These are phyloP conservation scores for Puccinia polysora DNA, from an alignment of 1,284 basidiomycete genomes.

Conservation along the genomic window DNA sequence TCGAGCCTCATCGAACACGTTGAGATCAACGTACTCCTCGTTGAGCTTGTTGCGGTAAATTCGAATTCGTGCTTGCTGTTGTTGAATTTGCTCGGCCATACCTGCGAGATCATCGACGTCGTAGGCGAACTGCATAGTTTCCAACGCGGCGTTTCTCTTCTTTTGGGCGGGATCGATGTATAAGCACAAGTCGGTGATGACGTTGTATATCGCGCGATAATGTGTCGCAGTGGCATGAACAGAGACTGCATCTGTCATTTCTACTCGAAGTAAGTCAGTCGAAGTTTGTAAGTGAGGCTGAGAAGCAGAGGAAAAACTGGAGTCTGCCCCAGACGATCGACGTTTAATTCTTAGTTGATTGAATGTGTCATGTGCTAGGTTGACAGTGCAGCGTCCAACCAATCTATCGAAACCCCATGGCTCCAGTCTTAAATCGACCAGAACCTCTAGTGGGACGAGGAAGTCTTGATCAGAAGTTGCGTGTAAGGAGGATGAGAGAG, in stretches of 20 bases:
- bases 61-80: slow-evolving; percentile 37
- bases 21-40: slow-evolving; percentile 48
- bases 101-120: slow-evolving; percentile 42
- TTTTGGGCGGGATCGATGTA: slow-evolving; percentile 83
- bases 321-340: slow-evolving; percentile 36
- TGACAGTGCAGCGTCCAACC: slow-evolving; percentile 80
- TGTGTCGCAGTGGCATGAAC: slow-evolving; percentile 82
- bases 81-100: slow-evolving; percentile 44
- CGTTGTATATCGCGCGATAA: slow-evolving; percentile 79
- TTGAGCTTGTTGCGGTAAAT: slow-evolving; percentile 28
- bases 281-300: slow-evolving; percentile 44
- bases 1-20: slow-evolving; percentile 58
- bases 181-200: slow-evolving; percentile 79
- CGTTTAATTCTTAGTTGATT: slow-evolving; percentile 66
- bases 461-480: slow-evolving; percentile 50
- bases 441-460: slow-evolving; percentile 78
- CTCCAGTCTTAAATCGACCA: slow-evolving; percentile 77
- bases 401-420: slow-evolving; percentile 78
- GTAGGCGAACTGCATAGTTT: slow-evolving; percentile 68
- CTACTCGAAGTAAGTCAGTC: slow-evolving; percentile 39
- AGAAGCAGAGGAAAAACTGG: slow-evolving; percentile 35
- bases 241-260: slow-evolving; percentile 58
- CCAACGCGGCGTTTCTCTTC: slow-evolving; percentile 68
- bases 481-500: slow-evolving; percentile 38
- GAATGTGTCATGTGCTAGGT: slow-evolving; percentile 87